phyloP scores from a whole-genome alignment of 2,329 filamentous ascomycete genomes.

The Cordyceps militaris region DNA sequence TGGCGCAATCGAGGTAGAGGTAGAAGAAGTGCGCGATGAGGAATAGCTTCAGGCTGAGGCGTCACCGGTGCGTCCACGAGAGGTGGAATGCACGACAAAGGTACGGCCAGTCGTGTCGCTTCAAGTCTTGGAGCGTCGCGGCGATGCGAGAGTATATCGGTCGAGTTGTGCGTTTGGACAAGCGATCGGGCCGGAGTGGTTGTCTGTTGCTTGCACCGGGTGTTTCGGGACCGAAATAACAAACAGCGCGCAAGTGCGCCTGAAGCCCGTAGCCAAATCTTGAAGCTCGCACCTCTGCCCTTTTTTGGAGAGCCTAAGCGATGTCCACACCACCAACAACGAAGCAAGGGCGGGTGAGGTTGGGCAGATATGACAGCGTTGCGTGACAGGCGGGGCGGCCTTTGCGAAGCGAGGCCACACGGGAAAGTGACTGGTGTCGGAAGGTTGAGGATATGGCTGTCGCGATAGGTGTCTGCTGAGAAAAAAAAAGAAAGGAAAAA shows the following conservation, averaged over 20 bases:
- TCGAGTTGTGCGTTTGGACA: neutral
- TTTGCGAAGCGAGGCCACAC: neutral
- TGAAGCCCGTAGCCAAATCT: neutral
- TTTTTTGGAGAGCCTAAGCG: neutral
- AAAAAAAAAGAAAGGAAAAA: neutral
- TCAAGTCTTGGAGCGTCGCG: neutral
- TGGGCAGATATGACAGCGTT: neutral
- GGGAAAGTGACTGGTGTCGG: conserved; percentile 1
- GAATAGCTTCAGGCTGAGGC: neutral
- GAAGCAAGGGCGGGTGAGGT: conserved; percentile 1
- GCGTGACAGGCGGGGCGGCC: neutral
- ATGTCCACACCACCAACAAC: conserved; percentile 11
- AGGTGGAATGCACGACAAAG: neutral
- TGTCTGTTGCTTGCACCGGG: neutral
- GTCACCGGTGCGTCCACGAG: neutral
- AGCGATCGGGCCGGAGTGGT: neutral
- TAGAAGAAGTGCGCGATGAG: neutral
- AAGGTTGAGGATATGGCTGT: neutral
- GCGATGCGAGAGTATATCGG: neutral
- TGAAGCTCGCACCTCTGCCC: neutral
- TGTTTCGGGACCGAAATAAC: neutral
- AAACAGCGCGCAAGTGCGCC: neutral
- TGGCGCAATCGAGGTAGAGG: neutral
- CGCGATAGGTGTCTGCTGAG: neutral
- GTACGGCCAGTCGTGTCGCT: neutral